Conservation (phyloP, 805 yeast genomes). For the Kluyveromyces dobzhanskii region DNA sequence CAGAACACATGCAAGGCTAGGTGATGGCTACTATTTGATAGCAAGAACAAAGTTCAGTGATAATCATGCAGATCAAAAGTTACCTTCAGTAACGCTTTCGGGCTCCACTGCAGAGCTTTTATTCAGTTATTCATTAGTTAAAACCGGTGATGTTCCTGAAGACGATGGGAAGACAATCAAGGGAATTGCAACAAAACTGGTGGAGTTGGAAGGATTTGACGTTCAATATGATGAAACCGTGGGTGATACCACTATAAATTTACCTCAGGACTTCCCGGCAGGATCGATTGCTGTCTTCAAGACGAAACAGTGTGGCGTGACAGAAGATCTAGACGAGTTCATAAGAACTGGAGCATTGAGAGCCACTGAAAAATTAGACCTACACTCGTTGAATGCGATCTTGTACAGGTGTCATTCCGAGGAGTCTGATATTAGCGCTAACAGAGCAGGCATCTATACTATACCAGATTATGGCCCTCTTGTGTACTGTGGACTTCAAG, state of each 20-base stretch:
- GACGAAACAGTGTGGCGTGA: slow-evolving; percentile 61
- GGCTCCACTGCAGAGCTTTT: slow-evolving; percentile 53
- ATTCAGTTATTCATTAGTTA: slow-evolving; percentile 49
- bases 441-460: slow-evolving; percentile 61
- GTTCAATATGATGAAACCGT: slow-evolving; percentile 36
- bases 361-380: slow-evolving; percentile 52
- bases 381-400: slow-evolving; percentile 67
- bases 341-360: slow-evolving; percentile 70
- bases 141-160: slow-evolving; percentile 39
- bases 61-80: slow-evolving; percentile 38
- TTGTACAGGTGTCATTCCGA: slow-evolving; percentile 78
- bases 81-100: slow-evolving; percentile 49
- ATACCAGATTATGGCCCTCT: slow-evolving; percentile 69
- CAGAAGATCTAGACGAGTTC: slow-evolving; percentile 52
- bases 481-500: slow-evolving; percentile 86
- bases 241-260: slow-evolving; percentile 42
- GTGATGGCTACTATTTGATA: slow-evolving; percentile 80
- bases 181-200: slow-evolving; percentile 60
- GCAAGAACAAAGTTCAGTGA: slow-evolving; percentile 71
- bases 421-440: slow-evolving; percentile 73
- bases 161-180: slow-evolving; percentile 37
- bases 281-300: slow-evolving; percentile 85
- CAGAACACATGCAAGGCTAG: slow-evolving; percentile 72
- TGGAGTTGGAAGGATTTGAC: slow-evolving; percentile 41
- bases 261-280: slow-evolving; percentile 66